Base-by-base conservation (phyloP, 2,329 filamentous ascomycete genomes). In the Juglanconis sp. region DNA sequence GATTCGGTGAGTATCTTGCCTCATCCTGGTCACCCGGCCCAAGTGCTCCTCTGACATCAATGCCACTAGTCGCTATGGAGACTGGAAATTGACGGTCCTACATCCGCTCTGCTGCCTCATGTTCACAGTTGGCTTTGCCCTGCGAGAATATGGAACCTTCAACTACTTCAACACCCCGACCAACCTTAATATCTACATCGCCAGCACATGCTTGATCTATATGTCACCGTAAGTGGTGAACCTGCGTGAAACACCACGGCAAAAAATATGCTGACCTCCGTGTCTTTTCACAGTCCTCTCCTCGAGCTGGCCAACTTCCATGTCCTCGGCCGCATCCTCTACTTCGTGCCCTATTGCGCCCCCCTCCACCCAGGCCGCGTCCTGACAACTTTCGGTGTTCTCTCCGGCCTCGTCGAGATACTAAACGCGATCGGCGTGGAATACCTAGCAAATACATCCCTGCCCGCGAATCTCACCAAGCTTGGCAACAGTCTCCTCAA, bases 241-340 rank as follows among this genome's bases (percentile, higher is more conserved):
- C 15, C 11, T 13, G n/a, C 13, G n/a, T 9, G 1, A 9, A 17
- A 49, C 3, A 5, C 31, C 5, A 32, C 5, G 8, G 8, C n/a
- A 13, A 36, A 6, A 49, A 36, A 6, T 36, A 9, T 15, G 15
- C 42, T 38, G 5, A 56, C 24, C 15, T 5, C 31, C 44, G n/a
- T 40, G 3, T 24, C 11, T 30, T 24, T 15, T 15, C 17, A 13
- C 17, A 68, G 66, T 2, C 67, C 67, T 34, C 71, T 84, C 9
- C 77, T 84, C 56, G 81, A 83, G 53, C 75, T 82, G 1, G 76
- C 79, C 47, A 84, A 86, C 67, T 86, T 85, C 70, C 78, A 83
- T 66, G 76, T 84, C 56, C 77, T 87, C 48, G 79, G 78, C 3
- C 77, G 82, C 3, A 74, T 83, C n/a, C 73, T 86, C n/a, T 80